These are phyloP conservation scores for Colletotrichum sidae DNA, from an alignment of 2,329 filamentous ascomycete genomes.

Conservation along the genomic window DNA sequence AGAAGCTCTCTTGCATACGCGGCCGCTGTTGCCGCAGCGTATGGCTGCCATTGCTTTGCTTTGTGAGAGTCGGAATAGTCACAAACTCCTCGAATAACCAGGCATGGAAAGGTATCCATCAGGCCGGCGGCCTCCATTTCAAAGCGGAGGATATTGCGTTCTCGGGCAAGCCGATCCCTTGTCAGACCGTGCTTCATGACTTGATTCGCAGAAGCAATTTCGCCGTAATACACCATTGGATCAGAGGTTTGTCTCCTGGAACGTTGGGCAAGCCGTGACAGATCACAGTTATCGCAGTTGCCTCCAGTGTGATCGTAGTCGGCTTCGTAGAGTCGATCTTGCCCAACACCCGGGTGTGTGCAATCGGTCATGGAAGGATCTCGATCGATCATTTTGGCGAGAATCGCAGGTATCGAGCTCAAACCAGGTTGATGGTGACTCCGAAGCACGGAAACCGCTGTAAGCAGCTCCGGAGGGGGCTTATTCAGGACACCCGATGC, in stretches of 20 bases:
- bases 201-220: constrained; percentile 33
- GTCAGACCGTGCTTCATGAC: constrained; percentile 37
- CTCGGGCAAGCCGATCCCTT: not conserved
- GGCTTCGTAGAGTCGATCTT: constrained; percentile 13
- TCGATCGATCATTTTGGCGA: not conserved
- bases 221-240: constrained; percentile 36
- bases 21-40: constrained; percentile 47
- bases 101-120: constrained; percentile 43
- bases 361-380: not conserved
- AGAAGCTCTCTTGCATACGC: constrained; percentile 39
- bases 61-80: constrained; percentile 54
- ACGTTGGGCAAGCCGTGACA: not conserved
- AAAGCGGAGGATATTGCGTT: constrained; percentile 38
- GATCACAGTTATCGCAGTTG: constrained; percentile 7
- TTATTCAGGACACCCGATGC: constrained; percentile 36
- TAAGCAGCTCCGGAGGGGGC: constrained; percentile 33
- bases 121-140: constrained; percentile 47
- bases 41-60: constrained; percentile 49
- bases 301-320: constrained; percentile 1
- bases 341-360: not conserved
- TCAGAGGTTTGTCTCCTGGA: not conserved
- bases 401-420: not conserved
- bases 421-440: not conserved
- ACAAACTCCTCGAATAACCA: constrained; percentile 51
- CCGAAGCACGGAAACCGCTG: constrained; percentile 31